A percentile compares a stretch with the other conserved stretches of the same genome.
phyloP scores from a whole-genome alignment of 2,329 filamentous ascomycete species.

The Teratosphaeriaceae sp. region DNA sequence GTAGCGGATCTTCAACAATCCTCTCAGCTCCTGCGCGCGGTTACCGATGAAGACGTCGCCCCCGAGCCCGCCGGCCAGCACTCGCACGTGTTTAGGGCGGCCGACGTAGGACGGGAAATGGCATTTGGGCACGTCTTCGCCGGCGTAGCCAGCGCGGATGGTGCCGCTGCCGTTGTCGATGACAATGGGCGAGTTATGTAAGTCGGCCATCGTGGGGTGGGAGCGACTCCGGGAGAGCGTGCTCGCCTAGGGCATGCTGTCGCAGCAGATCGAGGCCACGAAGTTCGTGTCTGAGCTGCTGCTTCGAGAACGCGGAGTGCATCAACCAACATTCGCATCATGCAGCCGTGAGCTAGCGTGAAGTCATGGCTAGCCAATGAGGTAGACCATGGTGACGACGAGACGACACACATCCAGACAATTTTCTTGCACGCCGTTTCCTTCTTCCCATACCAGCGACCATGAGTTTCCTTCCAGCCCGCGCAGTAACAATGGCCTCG shows the following conservation, averaged over 20 bases:
- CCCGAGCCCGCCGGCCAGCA: slow-evolving; percentile 92
- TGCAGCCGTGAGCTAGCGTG: too few species aligned
- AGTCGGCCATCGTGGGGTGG: slow-evolving; percentile 52
- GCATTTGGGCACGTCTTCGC: slow-evolving; percentile 91
- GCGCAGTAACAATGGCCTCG: too few species aligned
- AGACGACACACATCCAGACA: too few species aligned
- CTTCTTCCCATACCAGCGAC: neutral
- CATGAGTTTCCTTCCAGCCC: slow-evolving; percentile 17
- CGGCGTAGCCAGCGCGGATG: slow-evolving; percentile 93
- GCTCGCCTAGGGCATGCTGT: slow-evolving; percentile 8
- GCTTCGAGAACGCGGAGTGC: too few species aligned
- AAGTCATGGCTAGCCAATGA: too few species aligned
- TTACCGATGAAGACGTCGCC: slow-evolving; percentile 96
- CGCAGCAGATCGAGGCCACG: neutral
- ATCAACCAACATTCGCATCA: too few species aligned
- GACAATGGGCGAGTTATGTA: slow-evolving; percentile 97
- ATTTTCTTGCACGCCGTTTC: too few species aligned
- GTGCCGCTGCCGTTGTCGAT: slow-evolving; percentile 98
- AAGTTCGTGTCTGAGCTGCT: too few species aligned
- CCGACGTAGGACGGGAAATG: slow-evolving; percentile 97
- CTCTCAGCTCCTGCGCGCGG: slow-evolving; percentile 82
- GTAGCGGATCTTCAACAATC: slow-evolving; percentile 90
- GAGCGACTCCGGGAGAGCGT: slow-evolving; percentile 3
- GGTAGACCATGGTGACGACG: too few species aligned
- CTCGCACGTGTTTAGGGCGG: slow-evolving; percentile 87